Evolutionary conservation across 805 yeast genomes (phyloP).

Genomic region (Candida ponderosae): DNA sequence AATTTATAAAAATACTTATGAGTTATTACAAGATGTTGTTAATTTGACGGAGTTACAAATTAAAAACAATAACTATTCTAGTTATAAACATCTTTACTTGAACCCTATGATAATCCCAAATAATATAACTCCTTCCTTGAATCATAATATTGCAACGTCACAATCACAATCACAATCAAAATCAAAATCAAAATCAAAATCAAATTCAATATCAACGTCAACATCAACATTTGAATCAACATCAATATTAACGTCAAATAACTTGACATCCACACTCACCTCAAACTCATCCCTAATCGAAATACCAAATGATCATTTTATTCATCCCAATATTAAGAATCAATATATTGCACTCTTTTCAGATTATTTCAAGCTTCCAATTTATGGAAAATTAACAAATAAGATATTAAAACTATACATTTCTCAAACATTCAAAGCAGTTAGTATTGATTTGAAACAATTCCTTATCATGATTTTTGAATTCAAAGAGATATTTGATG

Average conservation of each 20-base stretch:
- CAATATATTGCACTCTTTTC: constrained; percentile 13
- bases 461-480: constrained; percentile 17
- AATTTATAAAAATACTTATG: neutral
- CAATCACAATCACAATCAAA: no score
- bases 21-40: neutral
- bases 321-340: neutral
- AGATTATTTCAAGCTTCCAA: constrained; percentile 13
- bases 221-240: no score
- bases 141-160: no score
- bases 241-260: neutral
- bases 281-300: no score
- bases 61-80: no score
- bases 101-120: neutral
- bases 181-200: no score
- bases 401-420: constrained; percentile 13
- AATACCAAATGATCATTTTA: no score
- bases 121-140: neutral
- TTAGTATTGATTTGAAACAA: constrained; percentile 15
- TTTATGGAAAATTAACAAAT: constrained; percentile 12
- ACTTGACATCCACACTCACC: no score
- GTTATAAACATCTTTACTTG: neutral
- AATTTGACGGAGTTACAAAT: neutral
- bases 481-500: constrained; percentile 13
- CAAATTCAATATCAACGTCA: no score
- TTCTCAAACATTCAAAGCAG: constrained; percentile 13